Conservation (phyloP, 352 stramenopile species). For the Phytopythium boreale region DNA sequence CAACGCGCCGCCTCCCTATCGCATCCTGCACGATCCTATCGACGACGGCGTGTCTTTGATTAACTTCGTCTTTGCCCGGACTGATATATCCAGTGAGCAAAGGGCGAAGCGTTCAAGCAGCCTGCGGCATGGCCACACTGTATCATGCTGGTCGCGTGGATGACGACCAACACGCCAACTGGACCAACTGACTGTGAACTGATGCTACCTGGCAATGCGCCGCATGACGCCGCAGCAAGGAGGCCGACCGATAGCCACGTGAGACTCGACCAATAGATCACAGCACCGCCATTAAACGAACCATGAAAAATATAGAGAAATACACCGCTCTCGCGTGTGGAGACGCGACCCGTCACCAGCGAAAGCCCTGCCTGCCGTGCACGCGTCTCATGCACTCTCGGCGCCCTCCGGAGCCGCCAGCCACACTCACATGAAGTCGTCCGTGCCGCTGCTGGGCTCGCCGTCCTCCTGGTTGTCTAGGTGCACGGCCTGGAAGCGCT, state of each 20-base stretch:
- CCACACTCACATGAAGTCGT: constrained; percentile 74
- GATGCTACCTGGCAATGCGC: no score
- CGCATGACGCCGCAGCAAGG: no score
- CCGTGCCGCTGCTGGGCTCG: constrained; percentile 46
- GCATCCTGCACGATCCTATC: neutral
- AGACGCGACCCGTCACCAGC: neutral
- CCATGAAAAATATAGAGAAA: constrained; percentile 1
- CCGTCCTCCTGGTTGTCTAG: constrained; percentile 81
- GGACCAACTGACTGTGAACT: no score
- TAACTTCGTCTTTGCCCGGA: neutral
- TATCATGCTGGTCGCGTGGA: no score
- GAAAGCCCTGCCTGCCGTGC: neutral
- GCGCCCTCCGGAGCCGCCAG: neutral
- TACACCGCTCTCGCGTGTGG: neutral
- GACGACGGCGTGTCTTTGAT: neutral
- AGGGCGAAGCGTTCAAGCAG: neutral
- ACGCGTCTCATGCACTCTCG: neutral
- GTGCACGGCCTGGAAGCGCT: constrained; percentile 87
- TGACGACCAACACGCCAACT: no score
- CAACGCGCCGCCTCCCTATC: neutral
- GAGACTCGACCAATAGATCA: neutral
- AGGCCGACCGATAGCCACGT: neutral
- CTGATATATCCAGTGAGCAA: neutral
- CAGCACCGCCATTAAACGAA: neutral
- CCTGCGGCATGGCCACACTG: no score